Base-by-base conservation (phyloP, 495 filamentous ascomycete species). In the Talaromyces stipitatus region DNA sequence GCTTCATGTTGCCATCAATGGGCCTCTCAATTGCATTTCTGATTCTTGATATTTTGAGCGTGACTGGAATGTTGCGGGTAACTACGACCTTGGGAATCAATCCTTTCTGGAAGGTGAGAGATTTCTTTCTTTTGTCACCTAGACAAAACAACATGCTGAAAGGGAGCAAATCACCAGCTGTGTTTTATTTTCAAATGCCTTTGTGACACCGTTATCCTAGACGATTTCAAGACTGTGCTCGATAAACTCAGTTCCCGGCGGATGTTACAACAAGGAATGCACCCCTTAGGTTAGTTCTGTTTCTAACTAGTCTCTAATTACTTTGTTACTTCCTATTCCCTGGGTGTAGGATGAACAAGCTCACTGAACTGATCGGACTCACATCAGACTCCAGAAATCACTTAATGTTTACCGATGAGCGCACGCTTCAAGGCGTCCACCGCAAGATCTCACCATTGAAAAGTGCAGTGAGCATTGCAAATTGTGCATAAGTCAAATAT, bases 151-250 rank as follows among this genome's bases (percentile, higher is more conserved):
- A 11, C 47, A 2, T 24, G 46, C 29, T 45, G 27, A 54, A 38
- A 11, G 20, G 14, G 47, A 60, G 50, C 24, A 41, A n/a, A 43
- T 51, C 18, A 36, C 28, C 18, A 52, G 71, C 55, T 83, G 5
- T 72, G 72, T 7, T 79, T 82, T 58, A 75, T 85, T 9, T 83
- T 83, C 72, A 85, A 83, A 62, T 82, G 79, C 54, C 73, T 82
- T 30, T 81, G 78, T 48, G 82, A 85, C 61, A 77, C 75, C 6
- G 72, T 83, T 47, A 74, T 85, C 47, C 74, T 85, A 0, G 82
- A 85, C 56, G 82, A 85, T 53, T 85, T 85, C 78, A 83, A 83
- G 64, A 83, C 77, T 2, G 80, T 77, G 0, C 72, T 84, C 16
- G 80, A 82, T 38, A 51, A 51, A 51, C 47, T 51, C 20, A 51